Base-by-base conservation (phyloP, 345 rosid genomes). In the Lepidium aucheri region DNA sequence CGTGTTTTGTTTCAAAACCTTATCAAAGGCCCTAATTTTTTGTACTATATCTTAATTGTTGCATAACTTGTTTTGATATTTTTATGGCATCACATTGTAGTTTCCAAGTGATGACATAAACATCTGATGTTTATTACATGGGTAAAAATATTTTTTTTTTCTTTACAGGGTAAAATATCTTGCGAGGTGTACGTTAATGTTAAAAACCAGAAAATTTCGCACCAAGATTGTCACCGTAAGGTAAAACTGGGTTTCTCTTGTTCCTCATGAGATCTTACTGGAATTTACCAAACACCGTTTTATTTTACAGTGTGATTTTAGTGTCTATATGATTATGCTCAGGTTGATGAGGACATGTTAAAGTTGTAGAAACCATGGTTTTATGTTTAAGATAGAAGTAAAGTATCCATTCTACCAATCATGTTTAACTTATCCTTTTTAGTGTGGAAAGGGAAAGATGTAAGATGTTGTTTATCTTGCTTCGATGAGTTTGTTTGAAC, bases 161-260 rank as follows among this genome's bases (percentile, higher is more conserved):
- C 11, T 53, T 28, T 28, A 28, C 77, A 93, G 96, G 90, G 81
- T 44, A 81, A 79, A 74, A 85, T 85, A 52, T 79, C 85, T 0
- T 87, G 97, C 53, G 90, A 90, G 73, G 85, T 90, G 41, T 81
- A 72, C 69, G 94, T 84, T 45, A 86, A 84, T 76, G 74, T 81
- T 51, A 74, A 65, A 63, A 74, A 77, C 63, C 91, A 90, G 82
- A 80, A 85, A 17, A 56, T 93, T 62, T 76, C 78, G 30, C 91
- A 69, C 58, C 79, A 83, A 70, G 79, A 86, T 73, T 90, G 96
- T 78, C 74, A 73, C 45, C 78, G 86, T 51, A 46, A 76, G 97
- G 97, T 89, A 54, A 5, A 82, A 70, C 18, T 44, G 12, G 6
- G n/a, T n/a, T n/a, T n/a, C n/a, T n/a, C n/a, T n/a, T n/a, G n/a